phyloP scores from a whole-genome alignment of 495 filamentous ascomycete species.

The Penicillium paxilli region DNA sequence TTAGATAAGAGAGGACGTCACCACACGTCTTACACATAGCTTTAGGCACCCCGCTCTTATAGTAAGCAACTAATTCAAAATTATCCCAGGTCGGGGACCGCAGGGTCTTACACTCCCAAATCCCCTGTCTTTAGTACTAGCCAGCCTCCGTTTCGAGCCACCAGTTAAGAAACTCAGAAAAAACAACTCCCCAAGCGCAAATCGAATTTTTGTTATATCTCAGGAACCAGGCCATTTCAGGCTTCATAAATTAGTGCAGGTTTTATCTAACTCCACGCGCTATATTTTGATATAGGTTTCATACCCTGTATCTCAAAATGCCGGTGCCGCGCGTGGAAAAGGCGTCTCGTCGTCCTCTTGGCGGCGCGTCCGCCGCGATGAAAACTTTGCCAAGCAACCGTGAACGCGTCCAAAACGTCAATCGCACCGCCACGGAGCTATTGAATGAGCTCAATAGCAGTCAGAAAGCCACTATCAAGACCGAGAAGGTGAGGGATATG shows the following conservation, averaged over 20 bases:
- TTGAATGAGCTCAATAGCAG: not conserved
- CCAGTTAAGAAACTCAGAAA: too few relatives aligned
- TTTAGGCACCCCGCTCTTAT: too few relatives aligned
- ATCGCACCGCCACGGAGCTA: not conserved
- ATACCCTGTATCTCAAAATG: not conserved
- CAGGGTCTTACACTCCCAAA: too few relatives aligned
- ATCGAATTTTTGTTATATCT: not conserved
- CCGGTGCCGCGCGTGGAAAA: not conserved
- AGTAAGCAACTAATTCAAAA: too few relatives aligned
- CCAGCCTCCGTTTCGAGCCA: too few relatives aligned
- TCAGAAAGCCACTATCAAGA: not conserved
- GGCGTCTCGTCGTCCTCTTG: not conserved
- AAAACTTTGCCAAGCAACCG: not conserved
- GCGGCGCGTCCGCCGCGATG: not conserved
- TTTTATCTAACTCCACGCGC: not conserved
- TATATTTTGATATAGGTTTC: not conserved
- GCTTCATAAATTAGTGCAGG: not conserved
- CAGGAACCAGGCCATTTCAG: not conserved
- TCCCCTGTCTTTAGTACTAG: too few relatives aligned
- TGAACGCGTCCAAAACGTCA: not conserved
- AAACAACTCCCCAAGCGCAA: not conserved
- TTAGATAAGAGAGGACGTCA: too few relatives aligned
- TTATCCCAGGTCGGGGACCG: too few relatives aligned
- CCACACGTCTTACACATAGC: too few relatives aligned
- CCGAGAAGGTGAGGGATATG: not conserved